Percentiles rank a stretch among this genome's conserved stretches.
phyloP scores from a whole-genome alignment of 306 rosid species.

The Herpetospermum pedunculosum region DNA sequence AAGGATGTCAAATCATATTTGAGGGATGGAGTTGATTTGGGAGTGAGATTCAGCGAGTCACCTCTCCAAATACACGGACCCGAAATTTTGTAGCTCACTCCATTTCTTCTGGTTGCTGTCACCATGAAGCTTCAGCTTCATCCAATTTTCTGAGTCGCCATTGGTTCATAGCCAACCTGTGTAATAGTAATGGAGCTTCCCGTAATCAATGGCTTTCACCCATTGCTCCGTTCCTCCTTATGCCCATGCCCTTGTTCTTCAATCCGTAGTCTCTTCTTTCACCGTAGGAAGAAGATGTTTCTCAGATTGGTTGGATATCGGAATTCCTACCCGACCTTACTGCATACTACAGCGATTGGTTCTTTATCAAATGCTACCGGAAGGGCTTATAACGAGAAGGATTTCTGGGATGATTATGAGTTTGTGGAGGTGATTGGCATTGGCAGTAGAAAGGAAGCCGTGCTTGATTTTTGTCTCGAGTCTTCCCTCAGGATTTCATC shows the following conservation, averaged over 20 bases:
- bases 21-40: background rate
- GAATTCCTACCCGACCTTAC: constrained; percentile 16
- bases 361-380: constrained; percentile 16
- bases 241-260: constrained; percentile 22
- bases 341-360: constrained; percentile 20
- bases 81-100: background rate
- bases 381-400: constrained; percentile 15
- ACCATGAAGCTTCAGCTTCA: background rate
- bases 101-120: background rate
- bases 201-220: constrained; percentile 18
- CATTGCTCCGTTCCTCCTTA: constrained; percentile 21
- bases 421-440: constrained; percentile 61
- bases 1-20: too few species aligned
- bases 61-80: background rate
- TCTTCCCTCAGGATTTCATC: constrained; percentile 49
- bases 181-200: constrained; percentile 36
- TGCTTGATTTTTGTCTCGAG: constrained; percentile 59
- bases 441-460: constrained; percentile 85
- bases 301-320: constrained; percentile 9
- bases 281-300: constrained; percentile 9
- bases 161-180: background rate
- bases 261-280: constrained; percentile 18
- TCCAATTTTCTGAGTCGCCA: background rate
- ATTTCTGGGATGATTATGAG: constrained; percentile 34
- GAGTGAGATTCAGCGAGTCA: background rate